Evolutionary conservation across 768 basidiomycete genomes (phyloP).

Genomic region (Cubamyces lactineus): DNA sequence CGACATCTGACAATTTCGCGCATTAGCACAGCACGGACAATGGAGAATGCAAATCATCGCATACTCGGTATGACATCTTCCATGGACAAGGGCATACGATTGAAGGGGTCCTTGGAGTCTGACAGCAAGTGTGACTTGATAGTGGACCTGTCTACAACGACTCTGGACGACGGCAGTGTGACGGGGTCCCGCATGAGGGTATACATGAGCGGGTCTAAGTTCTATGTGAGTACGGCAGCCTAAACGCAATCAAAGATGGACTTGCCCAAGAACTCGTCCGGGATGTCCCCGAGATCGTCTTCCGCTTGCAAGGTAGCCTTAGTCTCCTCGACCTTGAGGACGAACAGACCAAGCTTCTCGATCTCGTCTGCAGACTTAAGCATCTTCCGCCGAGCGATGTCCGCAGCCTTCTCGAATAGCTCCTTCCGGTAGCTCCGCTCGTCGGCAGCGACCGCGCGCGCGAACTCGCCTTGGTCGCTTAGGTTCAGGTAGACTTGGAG

Average conservation of each 20-base stretch:
- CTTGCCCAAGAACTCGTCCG: constrained; percentile 93
- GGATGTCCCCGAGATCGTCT: constrained; percentile 89
- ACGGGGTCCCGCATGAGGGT: constrained; percentile 97
- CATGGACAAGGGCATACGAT: constrained; percentile 78
- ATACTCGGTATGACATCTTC: constrained; percentile 79
- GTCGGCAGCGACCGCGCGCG: constrained; percentile 88
- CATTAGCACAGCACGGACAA: not conserved
- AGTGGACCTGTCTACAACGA: constrained; percentile 83
- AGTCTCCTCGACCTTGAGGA: constrained; percentile 81
- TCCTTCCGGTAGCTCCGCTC: constrained; percentile 88
- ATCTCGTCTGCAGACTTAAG: constrained; percentile 84
- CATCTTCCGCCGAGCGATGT: constrained; percentile 58
- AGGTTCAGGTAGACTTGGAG: constrained; percentile 91
- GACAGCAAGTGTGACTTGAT: constrained; percentile 95
- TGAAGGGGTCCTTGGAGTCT: constrained; percentile 94
- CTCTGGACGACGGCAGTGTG: constrained; percentile 78
- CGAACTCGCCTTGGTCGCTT: constrained; percentile 77
- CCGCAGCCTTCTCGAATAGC: constrained; percentile 79
- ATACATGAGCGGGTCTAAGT: constrained; percentile 83
- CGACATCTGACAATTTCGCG: constrained; percentile 40
- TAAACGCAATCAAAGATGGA: not conserved
- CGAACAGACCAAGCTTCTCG: constrained; percentile 66
- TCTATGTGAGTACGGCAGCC: not conserved
- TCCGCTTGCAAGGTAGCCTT: constrained; percentile 83
- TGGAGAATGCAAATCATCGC: constrained; percentile 29